Conservation (phyloP, 768 basidiomycete species). For the Amanita rimosa region DNA sequence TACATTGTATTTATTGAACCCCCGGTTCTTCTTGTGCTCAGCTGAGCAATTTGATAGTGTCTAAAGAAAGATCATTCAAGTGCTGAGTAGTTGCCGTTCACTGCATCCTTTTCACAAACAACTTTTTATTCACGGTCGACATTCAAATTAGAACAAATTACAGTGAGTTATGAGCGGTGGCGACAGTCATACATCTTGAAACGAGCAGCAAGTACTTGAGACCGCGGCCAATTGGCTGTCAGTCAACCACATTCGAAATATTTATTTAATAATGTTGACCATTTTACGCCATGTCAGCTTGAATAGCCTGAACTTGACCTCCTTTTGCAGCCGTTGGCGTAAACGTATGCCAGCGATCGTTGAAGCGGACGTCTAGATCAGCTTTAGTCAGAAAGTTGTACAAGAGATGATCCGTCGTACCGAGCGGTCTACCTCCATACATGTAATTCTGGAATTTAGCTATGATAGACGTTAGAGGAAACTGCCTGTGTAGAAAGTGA, state of each 20-base stretch:
- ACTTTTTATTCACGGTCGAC: too few relatives aligned
- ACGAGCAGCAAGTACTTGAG: background rate
- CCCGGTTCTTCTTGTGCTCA: too few relatives aligned
- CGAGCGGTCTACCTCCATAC: conserved; percentile 85
- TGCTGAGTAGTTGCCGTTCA: too few relatives aligned
- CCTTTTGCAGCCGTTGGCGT: conserved; percentile 84
- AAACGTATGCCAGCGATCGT: conserved; percentile 93
- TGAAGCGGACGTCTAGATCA: conserved; percentile 79
- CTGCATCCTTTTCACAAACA: too few relatives aligned
- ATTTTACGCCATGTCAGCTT: conserved; percentile 30
- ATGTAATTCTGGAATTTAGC: conserved; percentile 95
- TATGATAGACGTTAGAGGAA: conserved; percentile 11
- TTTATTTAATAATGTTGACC: background rate
- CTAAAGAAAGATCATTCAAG: too few relatives aligned
- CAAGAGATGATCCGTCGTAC: conserved; percentile 22
- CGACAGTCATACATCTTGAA: too few relatives aligned
- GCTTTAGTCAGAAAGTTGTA: conserved; percentile 2
- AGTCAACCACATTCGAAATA: background rate
- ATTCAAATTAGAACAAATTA: too few relatives aligned
- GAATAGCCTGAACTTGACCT: conserved; percentile 59
- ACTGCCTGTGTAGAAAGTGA: background rate
- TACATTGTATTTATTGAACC: too few relatives aligned
- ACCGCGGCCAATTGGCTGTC: background rate
- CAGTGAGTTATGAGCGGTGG: too few relatives aligned
- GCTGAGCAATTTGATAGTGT: too few relatives aligned